Conservation (phyloP, 345 rosid species). For the Clarkia xantiana region DNA sequence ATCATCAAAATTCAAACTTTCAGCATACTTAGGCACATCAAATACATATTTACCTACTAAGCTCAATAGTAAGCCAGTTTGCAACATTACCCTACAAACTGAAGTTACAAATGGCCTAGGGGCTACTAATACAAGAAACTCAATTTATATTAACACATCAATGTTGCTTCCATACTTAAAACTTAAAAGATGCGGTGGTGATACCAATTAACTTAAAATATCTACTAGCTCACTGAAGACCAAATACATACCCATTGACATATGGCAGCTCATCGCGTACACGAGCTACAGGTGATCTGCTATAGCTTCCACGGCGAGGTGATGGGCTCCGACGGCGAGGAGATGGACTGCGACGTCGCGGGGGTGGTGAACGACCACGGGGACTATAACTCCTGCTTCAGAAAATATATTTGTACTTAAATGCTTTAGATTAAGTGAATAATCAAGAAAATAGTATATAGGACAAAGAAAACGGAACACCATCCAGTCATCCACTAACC, state of each 20-base stretch:
- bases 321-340: slow-evolving; percentile 74
- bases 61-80: neutral
- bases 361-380: slow-evolving; percentile 72
- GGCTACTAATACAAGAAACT: neutral
- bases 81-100: neutral
- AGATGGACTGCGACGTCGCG: slow-evolving; percentile 68
- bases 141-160: neutral
- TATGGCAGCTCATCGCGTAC: slow-evolving; percentile 69
- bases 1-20: too few relatives aligned
- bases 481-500: slow-evolving; percentile 3
- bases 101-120: neutral
- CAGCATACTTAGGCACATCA: neutral
- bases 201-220: too few relatives aligned
- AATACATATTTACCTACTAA: neutral
- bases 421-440: neutral
- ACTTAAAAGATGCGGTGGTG: neutral
- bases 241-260: slow-evolving; percentile 66
- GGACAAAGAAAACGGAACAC: neutral
- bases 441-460: neutral
- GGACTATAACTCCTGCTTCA: slow-evolving; percentile 71
- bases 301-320: slow-evolving; percentile 79
- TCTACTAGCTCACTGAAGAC: too few relatives aligned
- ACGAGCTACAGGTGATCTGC: slow-evolving; percentile 80
- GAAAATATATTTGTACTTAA: neutral
- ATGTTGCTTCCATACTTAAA: neutral